Conservation (phyloP, 2,329 filamentous ascomycete genomes). For the Fusarium buharicum region DNA sequence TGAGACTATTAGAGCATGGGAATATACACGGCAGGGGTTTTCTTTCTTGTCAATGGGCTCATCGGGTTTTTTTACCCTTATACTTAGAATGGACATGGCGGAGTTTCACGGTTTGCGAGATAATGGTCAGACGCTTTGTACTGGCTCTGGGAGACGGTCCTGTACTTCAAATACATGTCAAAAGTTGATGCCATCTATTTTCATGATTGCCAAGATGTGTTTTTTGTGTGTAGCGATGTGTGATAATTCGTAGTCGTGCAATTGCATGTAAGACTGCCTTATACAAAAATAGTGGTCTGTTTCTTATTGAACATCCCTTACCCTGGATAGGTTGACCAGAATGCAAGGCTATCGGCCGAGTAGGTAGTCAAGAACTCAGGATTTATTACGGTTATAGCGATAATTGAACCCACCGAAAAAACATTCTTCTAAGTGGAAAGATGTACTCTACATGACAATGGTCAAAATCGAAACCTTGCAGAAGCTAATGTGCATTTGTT, state of each 20-base stretch:
- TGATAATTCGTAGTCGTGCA: neutral
- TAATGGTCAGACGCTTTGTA: constrained; percentile 25
- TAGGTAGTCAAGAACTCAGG: neutral
- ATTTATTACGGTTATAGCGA: neutral
- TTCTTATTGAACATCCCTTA: too few species aligned
- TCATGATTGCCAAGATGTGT: neutral
- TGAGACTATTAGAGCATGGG: constrained; percentile 42
- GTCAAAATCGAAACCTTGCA: neutral
- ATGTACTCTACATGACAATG: neutral
- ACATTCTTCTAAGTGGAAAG: neutral
- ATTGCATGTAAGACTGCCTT: neutral
- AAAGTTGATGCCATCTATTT: constrained; percentile 17
- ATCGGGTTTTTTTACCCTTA: constrained; percentile 10
- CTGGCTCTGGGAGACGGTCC: constrained; percentile 17
- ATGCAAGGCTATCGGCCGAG: neutral
- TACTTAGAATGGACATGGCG: constrained; percentile 37
- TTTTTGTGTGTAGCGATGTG: neutral
- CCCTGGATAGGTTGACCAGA: neutral
- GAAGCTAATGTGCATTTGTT: neutral
- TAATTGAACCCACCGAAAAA: neutral
- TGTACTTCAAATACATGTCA: constrained; percentile 26
- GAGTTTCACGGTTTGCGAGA: constrained; percentile 39
- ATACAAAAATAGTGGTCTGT: too few species aligned
- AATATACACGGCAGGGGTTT: constrained; percentile 6
- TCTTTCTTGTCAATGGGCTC: constrained; percentile 12